These are phyloP conservation scores for Dimocarpus longan DNA, from an alignment of 345 rosid species.

Conservation along the genomic window DNA sequence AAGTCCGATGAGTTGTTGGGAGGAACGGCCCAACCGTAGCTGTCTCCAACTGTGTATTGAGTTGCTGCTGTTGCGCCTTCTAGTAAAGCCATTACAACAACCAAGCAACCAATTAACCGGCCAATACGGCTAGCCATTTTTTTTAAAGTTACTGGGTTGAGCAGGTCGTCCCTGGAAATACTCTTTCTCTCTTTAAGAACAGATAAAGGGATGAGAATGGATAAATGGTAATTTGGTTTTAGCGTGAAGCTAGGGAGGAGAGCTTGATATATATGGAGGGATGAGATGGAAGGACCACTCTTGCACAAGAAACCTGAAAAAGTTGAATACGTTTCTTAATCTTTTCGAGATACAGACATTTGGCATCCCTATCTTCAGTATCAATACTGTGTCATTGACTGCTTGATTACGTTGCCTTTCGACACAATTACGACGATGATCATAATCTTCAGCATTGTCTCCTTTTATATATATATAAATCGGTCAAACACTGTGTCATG, in stretches of 20 bases:
- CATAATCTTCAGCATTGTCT: too few species aligned
- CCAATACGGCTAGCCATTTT: background rate
- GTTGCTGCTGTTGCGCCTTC: constrained; percentile 9
- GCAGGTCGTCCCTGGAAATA: background rate
- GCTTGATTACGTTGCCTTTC: too few species aligned
- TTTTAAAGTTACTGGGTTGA: background rate
- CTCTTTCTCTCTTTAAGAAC: background rate
- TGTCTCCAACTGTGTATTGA: constrained; percentile 18
- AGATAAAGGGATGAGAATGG: background rate
- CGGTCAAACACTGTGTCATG: too few species aligned
- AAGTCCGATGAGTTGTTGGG: constrained; percentile 17
- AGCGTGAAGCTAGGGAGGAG: background rate
- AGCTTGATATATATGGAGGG: background rate
- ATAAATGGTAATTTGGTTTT: background rate
- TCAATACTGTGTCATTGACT: too few species aligned
- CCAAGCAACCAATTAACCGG: background rate
- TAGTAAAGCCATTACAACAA: constrained; percentile 6
- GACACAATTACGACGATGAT: too few species aligned
- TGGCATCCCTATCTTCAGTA: too few species aligned
- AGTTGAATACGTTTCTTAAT: too few species aligned
- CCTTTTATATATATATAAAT: too few species aligned
- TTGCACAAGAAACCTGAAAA: too few species aligned
- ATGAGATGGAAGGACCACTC: too few species aligned
- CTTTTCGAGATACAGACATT: too few species aligned
- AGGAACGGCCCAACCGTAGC: constrained; percentile 31